Conservation (phyloP, 2,329 filamentous ascomycete genomes). For the Laburnicola sp. region DNA sequence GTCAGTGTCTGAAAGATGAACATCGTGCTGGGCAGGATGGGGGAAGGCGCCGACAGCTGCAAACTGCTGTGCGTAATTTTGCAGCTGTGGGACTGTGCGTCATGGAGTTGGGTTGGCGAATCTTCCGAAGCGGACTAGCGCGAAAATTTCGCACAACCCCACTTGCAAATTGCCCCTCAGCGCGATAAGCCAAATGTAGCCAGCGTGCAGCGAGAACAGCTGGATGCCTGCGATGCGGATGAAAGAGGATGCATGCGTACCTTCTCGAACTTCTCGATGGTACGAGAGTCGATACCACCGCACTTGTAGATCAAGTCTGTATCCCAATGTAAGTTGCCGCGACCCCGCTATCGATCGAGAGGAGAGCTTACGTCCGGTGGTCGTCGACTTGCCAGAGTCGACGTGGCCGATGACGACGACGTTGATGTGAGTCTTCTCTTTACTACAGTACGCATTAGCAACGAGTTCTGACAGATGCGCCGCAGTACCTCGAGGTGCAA, state of each 20-base stretch:
- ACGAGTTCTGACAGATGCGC: constrained; percentile 11
- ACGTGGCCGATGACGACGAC: constrained; percentile 99
- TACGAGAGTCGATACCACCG: constrained; percentile 99
- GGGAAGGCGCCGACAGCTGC: constrained; percentile 8
- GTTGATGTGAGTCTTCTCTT: constrained; percentile 91
- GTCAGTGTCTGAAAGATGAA: constrained; percentile 42
- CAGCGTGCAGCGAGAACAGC: constrained; percentile 26
- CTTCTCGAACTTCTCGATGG: constrained; percentile 99
- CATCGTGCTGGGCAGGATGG: constrained; percentile 1
- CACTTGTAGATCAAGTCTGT: constrained; percentile 99
- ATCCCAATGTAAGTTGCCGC: constrained; percentile 50
- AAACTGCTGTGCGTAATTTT: no score
- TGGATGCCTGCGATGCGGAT: constrained; percentile 14
- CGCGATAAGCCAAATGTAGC: constrained; percentile 39
- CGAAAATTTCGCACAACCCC: constrained; percentile 47
- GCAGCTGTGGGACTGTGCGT: no score
- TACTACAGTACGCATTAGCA: constrained; percentile 63
- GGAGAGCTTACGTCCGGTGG: constrained; percentile 71
- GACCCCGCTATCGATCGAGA: constrained; percentile 34
- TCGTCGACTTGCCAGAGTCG: constrained; percentile 99
- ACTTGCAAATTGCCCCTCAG: constrained; percentile 45
- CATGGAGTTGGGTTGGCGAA: constrained; percentile 40
- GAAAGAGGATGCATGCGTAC: constrained; percentile 57
- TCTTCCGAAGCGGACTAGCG: constrained; percentile 35
- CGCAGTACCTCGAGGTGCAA: constrained; percentile 11